phyloP scores from a whole-genome alignment of 2,329 filamentous ascomycete species.

The Ophiocordyceps camponoti-saundersi region DNA sequence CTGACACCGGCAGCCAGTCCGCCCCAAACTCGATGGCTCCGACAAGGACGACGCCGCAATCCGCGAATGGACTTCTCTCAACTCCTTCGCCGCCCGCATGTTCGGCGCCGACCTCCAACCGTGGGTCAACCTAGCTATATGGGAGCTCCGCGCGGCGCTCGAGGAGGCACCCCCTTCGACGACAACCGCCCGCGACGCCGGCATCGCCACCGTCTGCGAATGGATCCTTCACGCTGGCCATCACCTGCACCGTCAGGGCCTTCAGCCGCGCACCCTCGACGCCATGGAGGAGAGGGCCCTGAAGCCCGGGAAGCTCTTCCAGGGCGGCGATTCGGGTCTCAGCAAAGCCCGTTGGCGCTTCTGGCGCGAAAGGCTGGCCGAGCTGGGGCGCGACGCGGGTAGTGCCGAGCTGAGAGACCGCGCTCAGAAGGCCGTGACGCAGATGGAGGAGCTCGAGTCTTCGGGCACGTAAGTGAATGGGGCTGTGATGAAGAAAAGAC shows the following conservation, averaged over 20 bases:
- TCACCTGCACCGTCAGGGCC: constrained; percentile 7
- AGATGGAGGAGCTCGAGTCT: constrained; percentile 8
- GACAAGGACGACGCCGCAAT: constrained; percentile 7
- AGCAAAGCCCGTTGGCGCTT: constrained; percentile 12
- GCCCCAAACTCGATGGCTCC: constrained; percentile 9
- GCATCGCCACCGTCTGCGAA: constrained; percentile 9
- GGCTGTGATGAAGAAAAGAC: background rate
- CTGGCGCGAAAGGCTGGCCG: constrained; percentile 12
- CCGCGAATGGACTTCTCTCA: constrained; percentile 13
- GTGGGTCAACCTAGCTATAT: constrained; percentile 13
- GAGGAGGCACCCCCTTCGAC: constrained; percentile 8
- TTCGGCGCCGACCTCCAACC: constrained; percentile 7
- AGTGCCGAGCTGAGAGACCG: constrained; percentile 7
- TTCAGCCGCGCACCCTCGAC: constrained; percentile 4
- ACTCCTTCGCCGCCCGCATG: constrained; percentile 16
- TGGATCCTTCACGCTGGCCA: constrained; percentile 14
- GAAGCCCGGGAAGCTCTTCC: constrained; percentile 7
- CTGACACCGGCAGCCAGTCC: constrained; percentile 1
- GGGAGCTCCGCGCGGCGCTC: constrained; percentile 13
- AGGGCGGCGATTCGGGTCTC: constrained; percentile 7
- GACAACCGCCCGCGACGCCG: constrained; percentile 5
- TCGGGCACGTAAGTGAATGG: background rate
- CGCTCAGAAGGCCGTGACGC: constrained; percentile 5
- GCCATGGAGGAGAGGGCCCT: constrained; percentile 6
- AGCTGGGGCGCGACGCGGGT: constrained; percentile 5